These are phyloP conservation scores for Rheum nobile DNA, from an alignment of 148 eudicot genomes.

Conservation along the genomic window DNA sequence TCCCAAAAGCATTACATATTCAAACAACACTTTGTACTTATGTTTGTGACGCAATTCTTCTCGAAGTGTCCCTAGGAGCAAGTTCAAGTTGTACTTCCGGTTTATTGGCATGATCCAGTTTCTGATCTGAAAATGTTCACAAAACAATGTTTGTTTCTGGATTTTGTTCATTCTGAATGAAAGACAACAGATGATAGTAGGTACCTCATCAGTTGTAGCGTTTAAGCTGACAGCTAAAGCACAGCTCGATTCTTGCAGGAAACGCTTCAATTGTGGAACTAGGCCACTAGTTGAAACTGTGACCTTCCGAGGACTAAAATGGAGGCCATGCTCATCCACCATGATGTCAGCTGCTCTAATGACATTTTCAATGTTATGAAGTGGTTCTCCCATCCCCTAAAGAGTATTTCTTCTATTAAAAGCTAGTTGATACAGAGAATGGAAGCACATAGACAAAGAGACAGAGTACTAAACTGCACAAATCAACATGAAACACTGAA, in stretches of 20 bases:
- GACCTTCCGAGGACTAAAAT: constrained; percentile 88
- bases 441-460: not conserved
- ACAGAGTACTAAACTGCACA: not conserved
- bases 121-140: constrained; percentile 49
- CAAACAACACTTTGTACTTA: constrained; percentile 78
- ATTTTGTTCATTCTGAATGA: not conserved
- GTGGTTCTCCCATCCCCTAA: constrained; percentile 99
- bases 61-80: constrained; percentile 73
- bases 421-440: not conserved
- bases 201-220: constrained; percentile 90
- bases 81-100: constrained; percentile 72
- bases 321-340: constrained; percentile 91
- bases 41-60: constrained; percentile 52
- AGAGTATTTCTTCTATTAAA: constrained; percentile 10
- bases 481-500: not conserved
- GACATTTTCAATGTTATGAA: constrained; percentile 89
- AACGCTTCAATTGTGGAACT: constrained; percentile 81
- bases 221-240: constrained; percentile 83
- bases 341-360: constrained; percentile 72
- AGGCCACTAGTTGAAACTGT: constrained; percentile 93
- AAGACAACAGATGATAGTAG: not conserved
- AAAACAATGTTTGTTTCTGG: not conserved
- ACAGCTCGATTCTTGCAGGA: constrained; percentile 64
- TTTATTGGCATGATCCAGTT: constrained; percentile 99
- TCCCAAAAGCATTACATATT: constrained; percentile 95